Base-by-base conservation (phyloP, 2,329 filamentous ascomycete genomes). In the Metarhizium guizhouense region DNA sequence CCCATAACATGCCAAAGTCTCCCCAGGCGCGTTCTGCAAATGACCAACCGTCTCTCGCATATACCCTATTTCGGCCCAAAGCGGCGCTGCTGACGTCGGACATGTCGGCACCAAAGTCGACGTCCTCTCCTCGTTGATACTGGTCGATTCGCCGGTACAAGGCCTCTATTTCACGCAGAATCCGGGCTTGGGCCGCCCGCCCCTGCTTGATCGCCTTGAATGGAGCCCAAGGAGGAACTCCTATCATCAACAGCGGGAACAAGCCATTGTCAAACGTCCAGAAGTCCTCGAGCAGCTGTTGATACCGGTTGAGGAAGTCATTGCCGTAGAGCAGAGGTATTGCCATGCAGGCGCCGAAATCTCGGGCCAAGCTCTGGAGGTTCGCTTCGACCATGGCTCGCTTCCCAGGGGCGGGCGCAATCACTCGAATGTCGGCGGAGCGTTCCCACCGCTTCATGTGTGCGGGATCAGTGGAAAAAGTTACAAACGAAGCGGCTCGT, bases 331-430 rank as follows among this genome's bases (percentile, higher is more conserved):
- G 54, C 0, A 60, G 47, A 2, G 63, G 60, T 6, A 63, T 62
- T 3, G 61, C 34, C 34, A 64, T 60, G 30, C 61, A 63, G 2
- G 59, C 60, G 18, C 61, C 62, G 34, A 64, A 62, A 13, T 64
- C 63, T n/a, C 61, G 43, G 4, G 53, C 18, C 11, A 53, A 14
- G 25, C 32, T 50, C 42, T 57, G 53, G 6, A 57, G 53, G 36
- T 57, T 32, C 18, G 43, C 47, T 42, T 55, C 53, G 20, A 52
- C 56, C 3, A 29, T 30, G 25, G 25, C 25, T 25, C 25, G 25
- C 25, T 25, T 25, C 3, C 25, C 25, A 1, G 25, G 25, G 11
- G 55, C 51, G 3, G 59, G 60, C n/a, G 60, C 61, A 0, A 56
- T 40, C 20, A 63, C 61, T 59, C 63, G 34, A 13, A 36, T 13